Base-by-base conservation (phyloP, 2,329 filamentous ascomycete genomes). In the Phaeosphaeriaceae sp. region DNA sequence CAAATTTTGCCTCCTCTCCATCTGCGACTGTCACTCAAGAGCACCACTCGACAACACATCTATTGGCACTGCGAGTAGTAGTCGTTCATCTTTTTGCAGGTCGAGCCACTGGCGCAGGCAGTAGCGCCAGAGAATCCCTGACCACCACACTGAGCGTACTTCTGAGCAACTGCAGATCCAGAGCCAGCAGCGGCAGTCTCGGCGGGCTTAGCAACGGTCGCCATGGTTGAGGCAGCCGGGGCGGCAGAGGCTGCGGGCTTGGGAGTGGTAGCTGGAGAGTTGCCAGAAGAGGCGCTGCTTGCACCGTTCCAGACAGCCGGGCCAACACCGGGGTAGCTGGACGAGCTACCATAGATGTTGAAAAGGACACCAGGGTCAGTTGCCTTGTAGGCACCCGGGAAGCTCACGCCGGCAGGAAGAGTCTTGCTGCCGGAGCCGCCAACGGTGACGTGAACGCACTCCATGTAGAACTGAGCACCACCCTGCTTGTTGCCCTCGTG, bases 1-100 rank as follows among this genome's bases (percentile, higher is more conserved):
- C 47, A 22, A 13, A 46, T 15, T 9, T 47, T 11, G 13, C 15
- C 10, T 7, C 10, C 22, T 22, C 7, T 11, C 8, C 15, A 10
- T 47, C 49, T 42, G n/a, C 10, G 19, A 8, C 19, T 32, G 8
- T 5, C 47, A 23, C n/a, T 17, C 35, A 23, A 49, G n/a, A 47
- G 26, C 35, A n/a, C 4, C 15, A 40, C 35, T 43, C 40, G 49
- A 47, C n/a, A 11, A n/a, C 17, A 40, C 22, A 30, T 53, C 42
- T 70, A 74, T 28, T 74, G 53, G 68, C 82, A 84, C 75, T 84
- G 82, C 26, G 67, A 79, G 75, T 84, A 84, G 68, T 79, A 84
- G 8, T 75, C 68, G 73, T 83, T 84, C 55, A 66, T 67, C 23
- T 69, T 65, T 32, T 71, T 71, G 72, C 82, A 84, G 8, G 70